Evolutionary conservation across 306 rosid genomes (phyloP).

Genomic region (Cicer bijugum): DNA sequence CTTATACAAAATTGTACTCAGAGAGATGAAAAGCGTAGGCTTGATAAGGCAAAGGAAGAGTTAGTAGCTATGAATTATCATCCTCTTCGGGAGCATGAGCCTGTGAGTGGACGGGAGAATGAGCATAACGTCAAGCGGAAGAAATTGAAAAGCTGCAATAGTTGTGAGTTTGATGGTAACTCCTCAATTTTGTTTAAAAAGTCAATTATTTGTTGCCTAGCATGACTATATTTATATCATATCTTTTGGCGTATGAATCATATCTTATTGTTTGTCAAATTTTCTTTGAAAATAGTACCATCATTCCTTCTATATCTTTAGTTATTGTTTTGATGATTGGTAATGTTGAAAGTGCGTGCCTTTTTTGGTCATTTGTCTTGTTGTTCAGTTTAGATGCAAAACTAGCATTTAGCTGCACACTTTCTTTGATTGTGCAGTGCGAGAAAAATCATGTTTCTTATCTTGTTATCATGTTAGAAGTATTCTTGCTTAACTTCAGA

Average conservation of each 20-base stretch:
- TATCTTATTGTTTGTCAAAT: slow-evolving; percentile 13
- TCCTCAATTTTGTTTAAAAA: slow-evolving; percentile 2
- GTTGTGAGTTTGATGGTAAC: slow-evolving; percentile 45
- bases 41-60: slow-evolving; percentile 64
- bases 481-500: not conserved
- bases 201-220: slow-evolving; percentile 15
- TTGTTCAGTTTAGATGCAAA: slow-evolving; percentile 38
- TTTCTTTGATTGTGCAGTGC: slow-evolving; percentile 47
- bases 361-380: slow-evolving; percentile 22
- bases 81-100: slow-evolving; percentile 57
- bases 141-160: slow-evolving; percentile 56
- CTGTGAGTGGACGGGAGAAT: slow-evolving; percentile 28
- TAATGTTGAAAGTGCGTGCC: not conserved
- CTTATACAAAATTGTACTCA: slow-evolving; percentile 52
- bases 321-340: slow-evolving; percentile 2
- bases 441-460: slow-evolving; percentile 21
- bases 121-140: slow-evolving; percentile 47
- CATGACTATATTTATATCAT: not conserved
- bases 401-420: slow-evolving; percentile 26
- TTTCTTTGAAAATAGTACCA: slow-evolving; percentile 9
- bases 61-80: slow-evolving; percentile 63
- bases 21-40: slow-evolving; percentile 70
- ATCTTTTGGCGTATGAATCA: not conserved
- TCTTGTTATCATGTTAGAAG: not conserved
- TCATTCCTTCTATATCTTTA: not conserved